Base-by-base conservation (phyloP, 768 basidiomycete genomes). In the Serpula lacrymans region DNA sequence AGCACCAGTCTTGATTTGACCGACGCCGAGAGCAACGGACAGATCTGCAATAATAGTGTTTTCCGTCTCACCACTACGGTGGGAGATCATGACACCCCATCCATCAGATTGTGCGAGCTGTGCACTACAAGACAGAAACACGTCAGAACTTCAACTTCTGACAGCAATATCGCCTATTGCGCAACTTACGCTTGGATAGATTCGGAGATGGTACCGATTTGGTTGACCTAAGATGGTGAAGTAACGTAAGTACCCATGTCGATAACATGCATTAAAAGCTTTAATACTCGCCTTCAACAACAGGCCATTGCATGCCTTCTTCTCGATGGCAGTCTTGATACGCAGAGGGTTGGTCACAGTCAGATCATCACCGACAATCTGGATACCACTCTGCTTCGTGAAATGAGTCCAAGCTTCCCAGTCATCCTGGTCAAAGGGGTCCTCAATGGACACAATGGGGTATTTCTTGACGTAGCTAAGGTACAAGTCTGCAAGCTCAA, bases 361-460 rank as follows among this genome's bases (percentile, higher is more conserved):
- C 71, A 99, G 68, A 63, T 99, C 96, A 56, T 98, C 95, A 55
- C 90, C 90, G 49, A 94, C 91, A 50, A 94, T 85, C 70, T 95
- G 92, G 63, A 94, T 85, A 17, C 76, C 75, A 56, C 82, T 77
- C 48, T 78, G 66, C 54, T 71, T 67, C 54, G 88, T 96, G 71
- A 97, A 90, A 74, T 92, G 83, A 26, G 80, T 71, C 96, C 96
- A 99, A 29, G 93, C 91, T 62, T 91, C 92, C 91, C 92, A 97
- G 72, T 99, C 96, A 62, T 99, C 96, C 74, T 99, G 94, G 68
- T 98, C 95, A 70, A 99, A 99, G 64, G 96, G 95, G 66, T 99
- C 96, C 71, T 95, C 93, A 53, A 94, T 78, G 23, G 91, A 93
- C 42, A 90, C 80, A 51, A 97, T 98, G 45, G 94, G 93, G 75